These are phyloP conservation scores for Eleusine coracana DNA, from an alignment of 176 grass and related monocot species.

Conservation along the genomic window DNA sequence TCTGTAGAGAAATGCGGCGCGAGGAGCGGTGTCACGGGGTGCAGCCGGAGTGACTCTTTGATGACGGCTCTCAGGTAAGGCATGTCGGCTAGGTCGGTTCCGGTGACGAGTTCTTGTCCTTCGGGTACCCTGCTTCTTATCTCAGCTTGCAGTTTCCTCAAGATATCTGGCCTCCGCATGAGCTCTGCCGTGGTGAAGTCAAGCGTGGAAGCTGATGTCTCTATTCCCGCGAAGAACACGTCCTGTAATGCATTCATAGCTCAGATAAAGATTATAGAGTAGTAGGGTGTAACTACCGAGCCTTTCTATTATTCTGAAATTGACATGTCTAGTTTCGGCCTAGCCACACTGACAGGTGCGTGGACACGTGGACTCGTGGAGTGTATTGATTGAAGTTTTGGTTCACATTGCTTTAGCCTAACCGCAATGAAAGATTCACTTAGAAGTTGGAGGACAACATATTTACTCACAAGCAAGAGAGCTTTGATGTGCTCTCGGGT, in stretches of 20 bases:
- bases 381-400: too few species aligned
- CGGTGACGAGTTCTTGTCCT: conserved; percentile 9
- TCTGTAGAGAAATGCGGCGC: neutral
- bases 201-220: conserved; percentile 35
- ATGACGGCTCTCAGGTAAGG: neutral
- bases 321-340: neutral
- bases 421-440: neutral
- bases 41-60: neutral
- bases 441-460: neutral
- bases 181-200: conserved; percentile 52
- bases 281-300: too few species aligned
- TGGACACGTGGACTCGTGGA: too few species aligned
- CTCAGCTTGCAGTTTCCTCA: conserved; percentile 49
- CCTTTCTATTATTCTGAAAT: neutral
- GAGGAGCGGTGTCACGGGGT: neutral
- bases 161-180: neutral
- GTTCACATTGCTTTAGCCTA: too few species aligned
- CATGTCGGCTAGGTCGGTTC: conserved; percentile 17
- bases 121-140: neutral
- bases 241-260: conserved; percentile 37
- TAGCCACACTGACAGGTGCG: too few species aligned
- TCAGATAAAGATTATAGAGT: neutral
- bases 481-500: conserved; percentile 15
- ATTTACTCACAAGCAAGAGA: neutral
- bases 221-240: conserved; percentile 49